Percentiles rank a stretch among this genome's conserved stretches.
Evolutionary conservation across 2,329 filamentous ascomycete species (phyloP).

Genomic region (Drechmeria coniospora): DNA sequence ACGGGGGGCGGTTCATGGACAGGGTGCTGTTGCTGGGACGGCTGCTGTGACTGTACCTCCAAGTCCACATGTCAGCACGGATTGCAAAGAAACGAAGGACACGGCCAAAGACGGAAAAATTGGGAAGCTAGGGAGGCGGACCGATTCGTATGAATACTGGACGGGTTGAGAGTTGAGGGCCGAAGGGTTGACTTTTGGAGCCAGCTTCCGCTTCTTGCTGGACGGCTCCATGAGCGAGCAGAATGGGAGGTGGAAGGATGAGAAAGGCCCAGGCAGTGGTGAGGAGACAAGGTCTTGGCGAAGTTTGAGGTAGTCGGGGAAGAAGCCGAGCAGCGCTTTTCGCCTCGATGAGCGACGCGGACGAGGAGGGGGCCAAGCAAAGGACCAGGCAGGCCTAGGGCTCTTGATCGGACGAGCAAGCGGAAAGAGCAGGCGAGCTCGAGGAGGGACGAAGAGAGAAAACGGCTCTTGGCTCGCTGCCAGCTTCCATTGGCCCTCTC

Average conservation of each 20-base stretch:
- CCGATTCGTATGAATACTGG: conserved; percentile 19
- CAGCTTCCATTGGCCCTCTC: too few species aligned
- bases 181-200: conserved; percentile 23
- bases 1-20: conserved; percentile 23
- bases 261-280: neutral
- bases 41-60: conserved; percentile 2
- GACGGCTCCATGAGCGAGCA: conserved; percentile 24
- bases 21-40: conserved; percentile 17
- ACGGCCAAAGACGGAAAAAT: too few species aligned
- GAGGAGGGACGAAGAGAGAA: too few species aligned
- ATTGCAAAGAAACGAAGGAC: too few species aligned
- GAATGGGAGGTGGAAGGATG: neutral
- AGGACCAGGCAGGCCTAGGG: too few species aligned
- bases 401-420: too few species aligned
- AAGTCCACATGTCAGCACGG: too few species aligned
- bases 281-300: neutral
- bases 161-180: conserved; percentile 15
- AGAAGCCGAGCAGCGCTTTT: too few species aligned
- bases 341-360: too few species aligned
- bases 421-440: too few species aligned
- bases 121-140: conserved; percentile 14
- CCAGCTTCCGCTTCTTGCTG: conserved; percentile 27
- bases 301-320: neutral
- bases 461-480: too few species aligned
- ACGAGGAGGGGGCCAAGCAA: too few species aligned